Conservation (phyloP, 192 early-diverging fungal genomes). For the Cetraspora pellucida region DNA sequence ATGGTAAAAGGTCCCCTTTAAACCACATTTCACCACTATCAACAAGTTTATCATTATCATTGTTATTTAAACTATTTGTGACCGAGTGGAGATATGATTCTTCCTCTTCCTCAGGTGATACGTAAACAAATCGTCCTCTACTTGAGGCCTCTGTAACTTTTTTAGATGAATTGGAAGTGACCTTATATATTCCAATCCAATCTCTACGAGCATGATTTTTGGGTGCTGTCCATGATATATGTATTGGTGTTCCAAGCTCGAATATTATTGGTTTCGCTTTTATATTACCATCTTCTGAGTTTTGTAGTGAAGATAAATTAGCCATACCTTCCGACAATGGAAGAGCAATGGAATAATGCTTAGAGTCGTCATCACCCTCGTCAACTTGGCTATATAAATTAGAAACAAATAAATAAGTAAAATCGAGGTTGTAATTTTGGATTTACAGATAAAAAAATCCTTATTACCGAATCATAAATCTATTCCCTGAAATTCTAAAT, state of each 20-base stretch:
- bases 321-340: background rate
- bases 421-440: background rate
- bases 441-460: background rate
- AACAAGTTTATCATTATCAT: constrained; percentile 40
- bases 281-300: background rate
- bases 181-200: constrained; percentile 93
- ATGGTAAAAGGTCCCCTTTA: constrained; percentile 70
- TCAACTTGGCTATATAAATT: constrained; percentile 44
- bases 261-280: constrained; percentile 42
- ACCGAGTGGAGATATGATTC: constrained; percentile 58
- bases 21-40: constrained; percentile 53
- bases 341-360: constrained; percentile 41
- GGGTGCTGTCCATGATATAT: constrained; percentile 76
- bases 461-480: constrained; percentile 42
- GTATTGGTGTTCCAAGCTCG: constrained; percentile 77
- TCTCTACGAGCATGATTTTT: constrained; percentile 71
- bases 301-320: background rate
- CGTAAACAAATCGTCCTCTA: constrained; percentile 70
- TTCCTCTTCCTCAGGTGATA: constrained; percentile 53
- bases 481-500: constrained; percentile 37
- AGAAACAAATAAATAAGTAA: background rate
- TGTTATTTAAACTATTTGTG: constrained; percentile 30
- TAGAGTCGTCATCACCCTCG: constrained; percentile 41
- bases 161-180: constrained; percentile 72
- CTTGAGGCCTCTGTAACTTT: constrained; percentile 80